Percentiles rank a stretch among this genome's conserved stretches.
Conservation (phyloP, 495 filamentous ascomycete genomes). For the Xylaria bambusicola region DNA sequence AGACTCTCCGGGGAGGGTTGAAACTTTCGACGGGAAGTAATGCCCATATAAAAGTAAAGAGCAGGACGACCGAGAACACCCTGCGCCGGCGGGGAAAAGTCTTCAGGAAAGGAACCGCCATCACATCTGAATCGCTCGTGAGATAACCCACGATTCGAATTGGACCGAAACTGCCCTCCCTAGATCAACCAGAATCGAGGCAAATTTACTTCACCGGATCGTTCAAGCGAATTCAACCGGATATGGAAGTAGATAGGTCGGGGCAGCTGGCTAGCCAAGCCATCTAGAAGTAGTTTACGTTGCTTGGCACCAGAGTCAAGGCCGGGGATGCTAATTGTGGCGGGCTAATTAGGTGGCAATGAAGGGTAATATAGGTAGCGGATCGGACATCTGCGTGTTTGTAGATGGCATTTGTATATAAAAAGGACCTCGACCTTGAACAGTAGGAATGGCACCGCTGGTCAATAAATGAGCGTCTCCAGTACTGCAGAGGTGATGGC, state of each 20-base stretch:
- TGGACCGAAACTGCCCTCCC: background rate
- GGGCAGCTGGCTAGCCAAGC: background rate
- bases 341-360: too few species aligned
- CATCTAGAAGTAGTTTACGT: background rate
- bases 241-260: background rate
- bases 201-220: background rate
- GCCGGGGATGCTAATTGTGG: too few species aligned
- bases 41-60: slow-evolving; percentile 33
- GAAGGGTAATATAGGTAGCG: too few species aligned
- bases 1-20: slow-evolving; percentile 32
- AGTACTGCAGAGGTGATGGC: too few species aligned
- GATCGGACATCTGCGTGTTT: too few species aligned
- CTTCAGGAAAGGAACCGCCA: slow-evolving; percentile 22
- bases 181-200: background rate
- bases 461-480: too few species aligned
- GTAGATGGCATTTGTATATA: too few species aligned
- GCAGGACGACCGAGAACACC: slow-evolving; percentile 28
- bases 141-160: background rate
- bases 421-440: too few species aligned
- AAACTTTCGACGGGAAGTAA: slow-evolving; percentile 32
- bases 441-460: too few species aligned
- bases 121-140: background rate
- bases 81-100: slow-evolving; percentile 41
- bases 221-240: too few species aligned
- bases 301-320: background rate